Conservation (phyloP, 2,329 filamentous ascomycete species). For the Xylaria sp. region DNA sequence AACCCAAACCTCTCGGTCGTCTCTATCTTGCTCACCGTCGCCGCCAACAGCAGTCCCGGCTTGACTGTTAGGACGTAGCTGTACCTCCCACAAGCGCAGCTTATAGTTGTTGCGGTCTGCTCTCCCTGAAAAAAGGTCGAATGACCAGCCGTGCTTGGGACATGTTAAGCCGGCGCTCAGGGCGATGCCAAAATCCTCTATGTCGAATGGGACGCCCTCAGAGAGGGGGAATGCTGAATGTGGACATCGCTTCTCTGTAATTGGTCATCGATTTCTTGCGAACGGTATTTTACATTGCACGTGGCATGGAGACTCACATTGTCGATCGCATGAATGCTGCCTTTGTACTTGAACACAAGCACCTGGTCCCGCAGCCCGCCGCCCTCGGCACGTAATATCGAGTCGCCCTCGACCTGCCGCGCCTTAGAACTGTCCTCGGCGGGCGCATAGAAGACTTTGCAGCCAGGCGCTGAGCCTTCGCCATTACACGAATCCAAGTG, state of each 20-base stretch:
- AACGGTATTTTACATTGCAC: background rate
- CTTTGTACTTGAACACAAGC: slow-evolving; percentile 65
- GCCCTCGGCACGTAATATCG: slow-evolving; percentile 30
- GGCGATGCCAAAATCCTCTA: slow-evolving; percentile 70
- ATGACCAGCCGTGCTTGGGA: slow-evolving; percentile 72
- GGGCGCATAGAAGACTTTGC: slow-evolving; percentile 60
- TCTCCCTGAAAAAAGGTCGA: slow-evolving; percentile 66
- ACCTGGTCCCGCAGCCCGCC: slow-evolving; percentile 58
- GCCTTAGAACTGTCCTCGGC: slow-evolving; percentile 41
- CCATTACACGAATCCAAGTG: slow-evolving; percentile 40
- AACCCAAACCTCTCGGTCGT: slow-evolving; percentile 35
- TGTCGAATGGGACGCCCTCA: slow-evolving; percentile 65
- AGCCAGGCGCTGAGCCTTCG: slow-evolving; percentile 50
- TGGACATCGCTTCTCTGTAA: slow-evolving; percentile 59
- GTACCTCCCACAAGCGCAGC: slow-evolving; percentile 65
- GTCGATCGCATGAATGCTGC: slow-evolving; percentile 68
- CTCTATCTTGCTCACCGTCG: slow-evolving; percentile 2
- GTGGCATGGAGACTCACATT: slow-evolving; percentile 54
- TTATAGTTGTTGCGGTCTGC: slow-evolving; percentile 65
- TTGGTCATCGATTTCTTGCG: slow-evolving; percentile 15
- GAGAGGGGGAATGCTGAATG: slow-evolving; percentile 70
- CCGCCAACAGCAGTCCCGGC: slow-evolving; percentile 10
- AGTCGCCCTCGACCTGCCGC: slow-evolving; percentile 42
- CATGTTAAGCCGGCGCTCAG: slow-evolving; percentile 66
- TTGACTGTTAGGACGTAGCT: slow-evolving; percentile 46